A percentile compares a stretch with the other conserved stretches of the same genome.
phyloP scores from a whole-genome alignment of 768 basidiomycete genomes.

The Dendrothele bispora region DNA sequence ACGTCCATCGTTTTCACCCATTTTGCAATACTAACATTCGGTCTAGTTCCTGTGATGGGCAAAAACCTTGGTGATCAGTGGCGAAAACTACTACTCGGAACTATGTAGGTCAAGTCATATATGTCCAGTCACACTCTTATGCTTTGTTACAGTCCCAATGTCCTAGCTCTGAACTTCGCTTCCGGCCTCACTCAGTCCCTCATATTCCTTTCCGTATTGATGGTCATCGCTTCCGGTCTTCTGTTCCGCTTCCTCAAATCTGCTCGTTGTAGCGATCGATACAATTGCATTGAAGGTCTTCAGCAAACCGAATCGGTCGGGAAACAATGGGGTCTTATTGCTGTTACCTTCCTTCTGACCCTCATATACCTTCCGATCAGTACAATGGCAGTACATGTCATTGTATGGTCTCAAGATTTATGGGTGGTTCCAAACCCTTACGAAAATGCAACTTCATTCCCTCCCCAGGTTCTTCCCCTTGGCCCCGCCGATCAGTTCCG shows the following conservation, averaged over 20 bases:
- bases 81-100: slow-evolving; percentile 62
- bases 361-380: slow-evolving; percentile 75
- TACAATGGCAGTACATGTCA: slow-evolving; percentile 73
- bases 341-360: slow-evolving; percentile 64
- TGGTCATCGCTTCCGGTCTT: slow-evolving; percentile 49
- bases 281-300: slow-evolving; percentile 53
- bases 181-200: slow-evolving; percentile 59
- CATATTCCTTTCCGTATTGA: slow-evolving; percentile 58
- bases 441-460: slow-evolving; percentile 49
- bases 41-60: slow-evolving; percentile 38
- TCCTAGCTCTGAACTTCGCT: slow-evolving; percentile 74
- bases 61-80: slow-evolving; percentile 46
- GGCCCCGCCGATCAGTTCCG: slow-evolving; percentile 58
- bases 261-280: slow-evolving; percentile 46
- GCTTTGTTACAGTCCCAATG: slow-evolving; percentile 53
- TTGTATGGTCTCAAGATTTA: slow-evolving; percentile 77
- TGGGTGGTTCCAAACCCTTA: slow-evolving; percentile 76
- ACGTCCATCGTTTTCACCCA: slow-evolving; percentile 6
- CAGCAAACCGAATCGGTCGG: slow-evolving; percentile 43
- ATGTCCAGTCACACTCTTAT: not conserved
- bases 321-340: slow-evolving; percentile 52
- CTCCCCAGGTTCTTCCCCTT: slow-evolving; percentile 49
- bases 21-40: not conserved
- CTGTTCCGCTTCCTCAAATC: slow-evolving; percentile 60
- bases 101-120: slow-evolving; percentile 48